These are phyloP conservation scores for Trichoderma sp. DNA, from an alignment of 2,329 filamentous ascomycete species.

Conservation along the genomic window DNA sequence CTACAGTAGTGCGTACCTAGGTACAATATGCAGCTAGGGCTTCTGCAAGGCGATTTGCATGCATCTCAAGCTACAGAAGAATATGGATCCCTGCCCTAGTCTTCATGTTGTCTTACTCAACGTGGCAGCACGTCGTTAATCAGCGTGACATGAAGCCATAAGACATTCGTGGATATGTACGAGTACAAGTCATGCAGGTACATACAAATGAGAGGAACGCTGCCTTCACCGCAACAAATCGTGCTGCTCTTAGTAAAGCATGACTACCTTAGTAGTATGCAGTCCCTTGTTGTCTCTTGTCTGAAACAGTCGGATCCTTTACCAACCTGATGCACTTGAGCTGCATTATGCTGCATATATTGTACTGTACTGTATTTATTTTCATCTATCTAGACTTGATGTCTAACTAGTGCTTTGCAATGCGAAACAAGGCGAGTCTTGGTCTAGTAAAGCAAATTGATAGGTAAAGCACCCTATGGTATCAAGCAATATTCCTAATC, in stretches of 20 bases:
- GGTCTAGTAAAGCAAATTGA: neutral
- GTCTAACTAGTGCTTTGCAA: neutral
- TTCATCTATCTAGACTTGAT: neutral
- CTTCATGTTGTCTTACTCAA: neutral
- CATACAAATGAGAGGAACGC: neutral
- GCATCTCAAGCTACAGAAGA: neutral
- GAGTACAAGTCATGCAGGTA: neutral
- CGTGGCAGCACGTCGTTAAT: neutral
- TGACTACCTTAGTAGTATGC: neutral
- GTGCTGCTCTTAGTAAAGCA: neutral
- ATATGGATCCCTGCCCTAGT: neutral
- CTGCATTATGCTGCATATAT: neutral
- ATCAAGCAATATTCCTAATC: neutral
- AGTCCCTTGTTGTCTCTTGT: neutral
- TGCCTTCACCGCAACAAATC: neutral
- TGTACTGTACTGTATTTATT: neutral
- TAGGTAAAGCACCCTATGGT: neutral
- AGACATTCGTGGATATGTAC: neutral
- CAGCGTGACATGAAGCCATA: neutral
- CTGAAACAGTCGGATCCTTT: neutral
- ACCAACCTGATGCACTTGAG: neutral
- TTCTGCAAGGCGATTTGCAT: slow-evolving; percentile 13
- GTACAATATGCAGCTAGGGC: neutral
- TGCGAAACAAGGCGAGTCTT: neutral
- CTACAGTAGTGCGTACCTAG: neutral